Evolutionary conservation across 2,329 filamentous ascomycete species (phyloP).

Genomic region (Neonectria coccinea): DNA sequence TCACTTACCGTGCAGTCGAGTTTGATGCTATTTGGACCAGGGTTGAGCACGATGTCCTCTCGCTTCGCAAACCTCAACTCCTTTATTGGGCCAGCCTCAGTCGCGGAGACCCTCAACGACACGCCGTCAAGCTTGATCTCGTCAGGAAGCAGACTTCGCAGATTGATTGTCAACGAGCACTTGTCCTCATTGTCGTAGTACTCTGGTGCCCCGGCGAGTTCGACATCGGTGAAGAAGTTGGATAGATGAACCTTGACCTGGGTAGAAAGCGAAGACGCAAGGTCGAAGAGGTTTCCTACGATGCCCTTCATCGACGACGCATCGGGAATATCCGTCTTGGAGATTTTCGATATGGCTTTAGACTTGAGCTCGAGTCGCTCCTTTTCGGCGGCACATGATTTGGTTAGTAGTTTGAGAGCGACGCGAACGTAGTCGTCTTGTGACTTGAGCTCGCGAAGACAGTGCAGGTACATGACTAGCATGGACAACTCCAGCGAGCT

Average conservation of each 20-base stretch:
- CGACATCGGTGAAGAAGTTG: constrained; percentile 78
- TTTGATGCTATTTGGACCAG: constrained; percentile 60
- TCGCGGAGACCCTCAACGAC: constrained; percentile 71
- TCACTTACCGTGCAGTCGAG: constrained; percentile 53
- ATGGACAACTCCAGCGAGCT: constrained; percentile 82
- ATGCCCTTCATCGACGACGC: constrained; percentile 59
- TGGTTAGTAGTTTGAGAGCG: constrained; percentile 78
- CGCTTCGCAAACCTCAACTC: constrained; percentile 62
- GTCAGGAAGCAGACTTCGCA: constrained; percentile 80
- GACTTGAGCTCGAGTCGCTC: constrained; percentile 58
- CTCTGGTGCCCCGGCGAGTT: constrained; percentile 74
- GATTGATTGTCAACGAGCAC: constrained; percentile 75
- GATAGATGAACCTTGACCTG: constrained; percentile 76
- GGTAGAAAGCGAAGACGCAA: constrained; percentile 59
- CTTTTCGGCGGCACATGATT: constrained; percentile 68
- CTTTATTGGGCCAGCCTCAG: constrained; percentile 65
- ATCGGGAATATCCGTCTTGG: constrained; percentile 42
- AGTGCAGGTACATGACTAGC: constrained; percentile 86
- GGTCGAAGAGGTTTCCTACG: constrained; percentile 60
- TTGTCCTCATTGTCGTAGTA: constrained; percentile 81
- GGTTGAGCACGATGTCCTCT: constrained; percentile 52
- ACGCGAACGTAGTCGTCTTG: constrained; percentile 84
- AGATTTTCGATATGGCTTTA: constrained; percentile 38
- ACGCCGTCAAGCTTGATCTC: constrained; percentile 74
- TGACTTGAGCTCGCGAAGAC: constrained; percentile 79